These are phyloP conservation scores for Takakia lepidozioides DNA, from an alignment of 225 moss, liverwort and hornwort genomes.

Conservation along the genomic window DNA sequence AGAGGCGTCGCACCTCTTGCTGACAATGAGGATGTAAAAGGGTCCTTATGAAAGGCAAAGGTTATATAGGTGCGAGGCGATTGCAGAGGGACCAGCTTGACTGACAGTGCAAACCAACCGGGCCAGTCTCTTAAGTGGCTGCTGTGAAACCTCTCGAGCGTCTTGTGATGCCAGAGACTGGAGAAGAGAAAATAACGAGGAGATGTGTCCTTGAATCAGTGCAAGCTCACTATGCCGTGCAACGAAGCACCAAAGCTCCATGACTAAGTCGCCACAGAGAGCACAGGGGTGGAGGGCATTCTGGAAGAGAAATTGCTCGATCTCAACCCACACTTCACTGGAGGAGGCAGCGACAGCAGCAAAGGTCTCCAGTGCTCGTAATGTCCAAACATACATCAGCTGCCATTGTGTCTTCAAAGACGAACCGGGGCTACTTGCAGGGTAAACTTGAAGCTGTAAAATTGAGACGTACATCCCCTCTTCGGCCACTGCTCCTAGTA, in stretches of 20 bases:
- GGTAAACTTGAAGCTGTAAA: constrained; percentile 42
- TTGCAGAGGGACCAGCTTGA: constrained; percentile 42
- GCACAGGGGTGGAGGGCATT: constrained; percentile 63
- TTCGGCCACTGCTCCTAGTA: constrained; percentile 54
- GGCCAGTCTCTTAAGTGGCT: constrained; percentile 50
- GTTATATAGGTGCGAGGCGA: constrained; percentile 42
- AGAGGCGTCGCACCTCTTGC: constrained; percentile 44
- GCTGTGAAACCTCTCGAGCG: constrained; percentile 26
- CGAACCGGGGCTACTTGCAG: constrained; percentile 18
- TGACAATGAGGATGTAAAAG: constrained; percentile 36
- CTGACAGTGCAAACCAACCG: constrained; percentile 54
- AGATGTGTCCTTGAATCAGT: constrained; percentile 45
- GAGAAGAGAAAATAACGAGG: constrained; percentile 48
- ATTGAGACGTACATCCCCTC: constrained; percentile 53
- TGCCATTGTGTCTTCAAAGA: constrained; percentile 34
- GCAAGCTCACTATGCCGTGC: constrained; percentile 42
- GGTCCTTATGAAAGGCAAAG: constrained; percentile 42
- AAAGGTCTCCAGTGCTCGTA: constrained; percentile 49
- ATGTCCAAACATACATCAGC: constrained; percentile 66
- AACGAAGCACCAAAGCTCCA: constrained; percentile 68
- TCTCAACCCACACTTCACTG: constrained; percentile 40
- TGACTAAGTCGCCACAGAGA: constrained; percentile 63
- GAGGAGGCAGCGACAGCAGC: constrained; percentile 30
- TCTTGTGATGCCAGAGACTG: constrained; percentile 36
- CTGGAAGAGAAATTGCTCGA: constrained; percentile 60